Evolutionary conservation across 441 rosid genomes (phyloP).

Genomic region (California macrophylla): DNA sequence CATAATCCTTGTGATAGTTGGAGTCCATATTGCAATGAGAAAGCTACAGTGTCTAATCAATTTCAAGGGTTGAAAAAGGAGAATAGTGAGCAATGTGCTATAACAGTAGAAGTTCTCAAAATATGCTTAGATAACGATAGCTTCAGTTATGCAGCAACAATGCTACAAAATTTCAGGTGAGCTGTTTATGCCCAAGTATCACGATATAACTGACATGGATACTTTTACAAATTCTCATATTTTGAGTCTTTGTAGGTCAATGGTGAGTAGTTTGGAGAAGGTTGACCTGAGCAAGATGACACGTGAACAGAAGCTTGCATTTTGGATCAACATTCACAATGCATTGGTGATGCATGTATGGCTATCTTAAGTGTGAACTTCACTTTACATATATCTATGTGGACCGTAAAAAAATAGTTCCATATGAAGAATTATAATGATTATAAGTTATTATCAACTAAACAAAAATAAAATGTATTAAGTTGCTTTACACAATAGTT

Average conservation of each 20-base stretch:
- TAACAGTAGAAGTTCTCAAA: constrained; percentile 47
- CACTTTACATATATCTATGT: constrained; percentile 4
- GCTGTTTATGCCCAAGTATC: constrained; percentile 8
- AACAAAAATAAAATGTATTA: too few relatives aligned
- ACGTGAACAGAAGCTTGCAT: constrained; percentile 68
- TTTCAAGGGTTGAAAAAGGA: constrained; percentile 34
- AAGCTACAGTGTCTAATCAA: constrained; percentile 20
- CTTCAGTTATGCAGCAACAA: constrained; percentile 46
- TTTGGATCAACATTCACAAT: constrained; percentile 75
- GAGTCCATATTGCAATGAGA: constrained; percentile 47
- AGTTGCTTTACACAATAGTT: too few relatives aligned
- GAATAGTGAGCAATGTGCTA: constrained; percentile 25
- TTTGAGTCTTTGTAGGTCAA: constrained; percentile 35
- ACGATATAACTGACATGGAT: background rate
- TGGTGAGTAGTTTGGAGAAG: constrained; percentile 62
- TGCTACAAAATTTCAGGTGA: constrained; percentile 73
- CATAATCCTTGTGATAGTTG: constrained; percentile 52
- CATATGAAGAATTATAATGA: background rate
- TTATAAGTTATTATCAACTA: background rate
- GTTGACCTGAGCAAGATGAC: constrained; percentile 64
- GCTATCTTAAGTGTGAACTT: constrained; percentile 8
- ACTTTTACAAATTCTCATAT: constrained; percentile 5
- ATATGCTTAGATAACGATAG: constrained; percentile 45
- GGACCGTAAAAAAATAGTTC: background rate
- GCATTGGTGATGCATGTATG: constrained; percentile 77